phyloP scores from a whole-genome alignment of 352 stramenopile species.

The Phytophthora nicotianae region DNA sequence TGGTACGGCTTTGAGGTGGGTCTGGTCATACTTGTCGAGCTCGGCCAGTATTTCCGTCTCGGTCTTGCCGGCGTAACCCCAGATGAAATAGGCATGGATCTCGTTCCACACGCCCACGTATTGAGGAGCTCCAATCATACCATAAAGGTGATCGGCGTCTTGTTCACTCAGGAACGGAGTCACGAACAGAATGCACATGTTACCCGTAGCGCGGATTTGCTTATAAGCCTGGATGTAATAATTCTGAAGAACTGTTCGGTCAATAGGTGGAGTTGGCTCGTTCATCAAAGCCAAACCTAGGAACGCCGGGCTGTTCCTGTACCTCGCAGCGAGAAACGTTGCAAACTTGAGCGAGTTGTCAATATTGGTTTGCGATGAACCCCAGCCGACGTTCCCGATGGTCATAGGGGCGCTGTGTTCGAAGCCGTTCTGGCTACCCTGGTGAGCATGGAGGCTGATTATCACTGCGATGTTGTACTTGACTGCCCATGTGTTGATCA shows the following conservation, averaged over 20 bases:
- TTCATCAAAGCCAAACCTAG: slow-evolving; percentile 64
- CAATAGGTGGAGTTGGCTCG: slow-evolving; percentile 36
- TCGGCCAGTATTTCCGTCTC: slow-evolving; percentile 28
- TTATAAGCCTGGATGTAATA: slow-evolving; percentile 56
- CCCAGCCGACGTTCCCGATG: slow-evolving; percentile 28
- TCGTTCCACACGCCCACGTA: slow-evolving; percentile 69
- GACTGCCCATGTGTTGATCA: slow-evolving; percentile 56
- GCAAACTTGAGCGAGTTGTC: slow-evolving; percentile 47
- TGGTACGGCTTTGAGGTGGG: slow-evolving; percentile 12
- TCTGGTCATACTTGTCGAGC: slow-evolving; percentile 31
- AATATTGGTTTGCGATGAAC: slow-evolving; percentile 26
- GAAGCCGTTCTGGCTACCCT: slow-evolving; percentile 62
- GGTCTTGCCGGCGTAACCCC: slow-evolving; percentile 37
- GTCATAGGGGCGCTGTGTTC: slow-evolving; percentile 48
- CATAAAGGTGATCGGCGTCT: slow-evolving; percentile 17
- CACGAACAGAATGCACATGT: slow-evolving; percentile 52
- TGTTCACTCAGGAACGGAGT: slow-evolving; percentile 53
- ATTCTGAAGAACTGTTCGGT: slow-evolving; percentile 23
- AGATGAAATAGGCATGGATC: slow-evolving; percentile 64
- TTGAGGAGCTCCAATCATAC: slow-evolving; percentile 36
- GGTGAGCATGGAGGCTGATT: slow-evolving; percentile 58
- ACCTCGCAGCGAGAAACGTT: slow-evolving; percentile 45
- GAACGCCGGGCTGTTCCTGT: slow-evolving; percentile 51
- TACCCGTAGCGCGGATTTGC: slow-evolving; percentile 38
- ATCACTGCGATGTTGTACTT: slow-evolving; percentile 64